Percentiles rank a stretch among this genome's conserved stretches.
These are phyloP conservation scores for Pythium rishiriense DNA, from an alignment of 352 stramenopile genomes.

Conservation along the genomic window DNA sequence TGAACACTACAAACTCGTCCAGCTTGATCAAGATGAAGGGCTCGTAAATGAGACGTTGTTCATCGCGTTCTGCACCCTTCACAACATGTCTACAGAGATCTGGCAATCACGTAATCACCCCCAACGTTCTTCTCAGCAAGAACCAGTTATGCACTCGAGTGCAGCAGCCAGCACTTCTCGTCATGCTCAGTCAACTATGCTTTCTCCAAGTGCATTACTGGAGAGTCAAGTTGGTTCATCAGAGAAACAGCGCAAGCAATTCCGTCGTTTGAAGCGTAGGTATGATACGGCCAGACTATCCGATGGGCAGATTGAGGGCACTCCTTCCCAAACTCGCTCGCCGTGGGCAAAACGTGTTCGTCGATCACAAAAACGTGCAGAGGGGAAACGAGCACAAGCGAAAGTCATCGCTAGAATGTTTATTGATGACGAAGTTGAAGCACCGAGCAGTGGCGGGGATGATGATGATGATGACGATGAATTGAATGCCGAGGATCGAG, in stretches of 20 bases:
- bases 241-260: slow-evolving; percentile 61
- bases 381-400: slow-evolving; percentile 18
- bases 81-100: slow-evolving; percentile 39
- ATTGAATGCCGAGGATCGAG: slow-evolving; percentile 54
- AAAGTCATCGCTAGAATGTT: slow-evolving; percentile 44
- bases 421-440: slow-evolving; percentile 69
- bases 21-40: slow-evolving; percentile 42
- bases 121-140: neutral
- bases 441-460: slow-evolving; percentile 40
- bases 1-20: slow-evolving; percentile 58
- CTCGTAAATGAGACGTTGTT: slow-evolving; percentile 50
- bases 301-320: neutral
- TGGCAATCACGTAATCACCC: slow-evolving; percentile 8
- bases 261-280: slow-evolving; percentile 69
- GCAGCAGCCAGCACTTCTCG: neutral
- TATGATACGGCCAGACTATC: slow-evolving; percentile 37
- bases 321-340: slow-evolving; percentile 22
- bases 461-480: slow-evolving; percentile 70
- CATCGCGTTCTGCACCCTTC: slow-evolving; percentile 64
- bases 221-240: slow-evolving; percentile 46
- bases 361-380: slow-evolving; percentile 43
- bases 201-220: slow-evolving; percentile 58
- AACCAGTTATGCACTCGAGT: neutral
- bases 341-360: slow-evolving; percentile 66
- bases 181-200: neutral